These are phyloP conservation scores for Incumbomyces delicatus DNA, from an alignment of 2,329 filamentous ascomycete genomes.

Conservation along the genomic window DNA sequence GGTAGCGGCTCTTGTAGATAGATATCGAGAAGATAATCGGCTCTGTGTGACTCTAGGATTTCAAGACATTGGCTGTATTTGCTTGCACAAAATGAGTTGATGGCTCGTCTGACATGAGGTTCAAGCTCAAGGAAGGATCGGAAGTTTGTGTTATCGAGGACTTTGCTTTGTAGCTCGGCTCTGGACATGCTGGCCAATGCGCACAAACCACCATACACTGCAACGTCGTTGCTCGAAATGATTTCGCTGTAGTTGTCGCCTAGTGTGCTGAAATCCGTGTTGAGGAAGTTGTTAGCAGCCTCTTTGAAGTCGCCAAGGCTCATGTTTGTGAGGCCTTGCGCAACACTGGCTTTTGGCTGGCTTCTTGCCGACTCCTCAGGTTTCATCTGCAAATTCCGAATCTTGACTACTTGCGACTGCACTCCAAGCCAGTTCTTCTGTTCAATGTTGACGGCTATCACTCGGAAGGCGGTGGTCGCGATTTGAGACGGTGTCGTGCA, in stretches of 20 bases:
- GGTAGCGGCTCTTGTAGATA: slow-evolving; percentile 68
- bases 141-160: slow-evolving; percentile 74
- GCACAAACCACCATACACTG: slow-evolving; percentile 81
- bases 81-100: slow-evolving; percentile 78
- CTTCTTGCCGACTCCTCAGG: slow-evolving; percentile 49
- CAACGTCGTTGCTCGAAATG: slow-evolving; percentile 75
- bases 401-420: slow-evolving; percentile 48
- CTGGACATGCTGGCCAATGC: slow-evolving; percentile 85
- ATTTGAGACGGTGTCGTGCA: slow-evolving; percentile 77
- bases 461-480: slow-evolving; percentile 67
- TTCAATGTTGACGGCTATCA: slow-evolving; percentile 66
- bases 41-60: slow-evolving; percentile 68
- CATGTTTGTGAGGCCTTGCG: slow-evolving; percentile 53
- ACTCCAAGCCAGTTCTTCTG: slow-evolving; percentile 68
- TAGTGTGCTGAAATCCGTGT: slow-evolving; percentile 46
- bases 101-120: slow-evolving; percentile 84
- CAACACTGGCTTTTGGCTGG: slow-evolving; percentile 56
- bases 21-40: slow-evolving; percentile 84
- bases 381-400: slow-evolving; percentile 43
- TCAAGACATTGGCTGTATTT: slow-evolving; percentile 78
- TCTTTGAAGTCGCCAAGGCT: slow-evolving; percentile 48
- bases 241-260: slow-evolving; percentile 57
- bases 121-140: slow-evolving; percentile 84
- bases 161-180: slow-evolving; percentile 58
- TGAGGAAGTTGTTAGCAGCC: slow-evolving; percentile 63